phyloP scores from a whole-genome alignment of 352 stramenopile genomes.

The Pythium folliculosum region DNA sequence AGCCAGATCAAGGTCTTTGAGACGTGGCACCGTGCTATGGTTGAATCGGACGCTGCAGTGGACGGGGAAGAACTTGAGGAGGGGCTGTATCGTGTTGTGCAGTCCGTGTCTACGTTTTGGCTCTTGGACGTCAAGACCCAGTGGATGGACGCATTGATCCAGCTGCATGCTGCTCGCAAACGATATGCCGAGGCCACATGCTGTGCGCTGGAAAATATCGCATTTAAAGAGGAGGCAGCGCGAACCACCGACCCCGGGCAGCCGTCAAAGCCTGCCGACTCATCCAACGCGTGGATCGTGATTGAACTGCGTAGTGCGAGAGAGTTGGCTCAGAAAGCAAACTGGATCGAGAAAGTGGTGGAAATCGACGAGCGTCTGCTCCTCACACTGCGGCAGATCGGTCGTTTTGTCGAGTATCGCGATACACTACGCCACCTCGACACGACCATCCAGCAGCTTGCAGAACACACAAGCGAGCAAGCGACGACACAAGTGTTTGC shows the following conservation, averaged over 20 bases:
- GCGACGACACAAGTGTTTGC: conserved; percentile 19
- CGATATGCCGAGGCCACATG: conserved; percentile 60
- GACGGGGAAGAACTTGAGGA: conserved; percentile 76
- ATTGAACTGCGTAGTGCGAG: conserved; percentile 43
- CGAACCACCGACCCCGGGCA: background rate
- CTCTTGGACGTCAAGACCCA: conserved; percentile 57
- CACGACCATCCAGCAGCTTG: conserved; percentile 31
- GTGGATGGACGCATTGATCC: conserved; percentile 62
- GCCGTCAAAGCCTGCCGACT: no score
- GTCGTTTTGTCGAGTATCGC: conserved; percentile 49
- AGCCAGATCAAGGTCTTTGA: conserved; percentile 64
- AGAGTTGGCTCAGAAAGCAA: conserved; percentile 42
- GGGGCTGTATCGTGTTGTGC: conserved; percentile 43
- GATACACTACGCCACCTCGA: conserved; percentile 51
- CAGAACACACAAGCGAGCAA: conserved; percentile 7
- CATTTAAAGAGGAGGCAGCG: conserved; percentile 29
- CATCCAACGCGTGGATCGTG: conserved; percentile 31
- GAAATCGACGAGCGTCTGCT: conserved; percentile 60
- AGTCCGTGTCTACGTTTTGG: conserved; percentile 59
- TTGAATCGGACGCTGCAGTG: conserved; percentile 10
- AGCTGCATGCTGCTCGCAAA: conserved; percentile 44
- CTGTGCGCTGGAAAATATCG: conserved; percentile 56
- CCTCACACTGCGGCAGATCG: conserved; percentile 33
- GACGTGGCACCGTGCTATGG: conserved; percentile 46
- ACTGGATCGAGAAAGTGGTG: conserved; percentile 56